Base-by-base conservation (phyloP, 108 stramenopile species). In the Chaetoceros tenuissimus region DNA sequence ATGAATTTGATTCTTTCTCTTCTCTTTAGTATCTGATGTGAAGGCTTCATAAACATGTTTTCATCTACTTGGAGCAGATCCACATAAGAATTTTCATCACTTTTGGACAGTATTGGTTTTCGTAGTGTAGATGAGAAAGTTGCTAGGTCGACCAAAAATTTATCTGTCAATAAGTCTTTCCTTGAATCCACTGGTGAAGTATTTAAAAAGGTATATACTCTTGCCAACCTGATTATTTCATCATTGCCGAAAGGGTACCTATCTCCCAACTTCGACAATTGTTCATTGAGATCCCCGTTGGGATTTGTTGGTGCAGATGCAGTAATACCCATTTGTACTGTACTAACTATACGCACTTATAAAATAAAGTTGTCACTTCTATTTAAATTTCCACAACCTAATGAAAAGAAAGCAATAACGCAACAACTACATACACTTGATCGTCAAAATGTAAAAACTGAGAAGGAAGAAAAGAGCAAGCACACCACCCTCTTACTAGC, bases 211-310 rank as follows among this genome's bases (percentile, higher is more conserved):
- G 13, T 13, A 13, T 10, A 5, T 13, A 40, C 34, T 40, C 67
- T 53, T 51, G 76, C 71, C 28, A 81, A 49, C n/a, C 60, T 57
- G 3, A 61, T 8, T 2, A 81, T 44, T 66, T 81, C 80, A 0
- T 51, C 69, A 57, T 81, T 75, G 2, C 80, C 80, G 66, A 77
- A 81, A 2, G 80, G 80, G 57, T 71, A 54, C 44, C 72, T 66
- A 46, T 72, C 63, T 28, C 75, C 80, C 7, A 80, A 10, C 8
- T 13, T 5, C 13, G 34, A 10, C 13, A 40, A 40, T 40, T 40
- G 34, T 5, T 40, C 13, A 10, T 13, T 40, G 5, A 40, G 13
- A 40, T 40, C 34, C 5, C 13, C 5, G 34, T 5, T 10, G 34
- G 34, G 13, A 13, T 13, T 40, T 13, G 5, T 40, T 40, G 34